Percentiles rank a stretch among this genome's conserved stretches.
phyloP scores from a whole-genome alignment of 371 early-diverging fungal species.

The Mortierella sp. region DNA sequence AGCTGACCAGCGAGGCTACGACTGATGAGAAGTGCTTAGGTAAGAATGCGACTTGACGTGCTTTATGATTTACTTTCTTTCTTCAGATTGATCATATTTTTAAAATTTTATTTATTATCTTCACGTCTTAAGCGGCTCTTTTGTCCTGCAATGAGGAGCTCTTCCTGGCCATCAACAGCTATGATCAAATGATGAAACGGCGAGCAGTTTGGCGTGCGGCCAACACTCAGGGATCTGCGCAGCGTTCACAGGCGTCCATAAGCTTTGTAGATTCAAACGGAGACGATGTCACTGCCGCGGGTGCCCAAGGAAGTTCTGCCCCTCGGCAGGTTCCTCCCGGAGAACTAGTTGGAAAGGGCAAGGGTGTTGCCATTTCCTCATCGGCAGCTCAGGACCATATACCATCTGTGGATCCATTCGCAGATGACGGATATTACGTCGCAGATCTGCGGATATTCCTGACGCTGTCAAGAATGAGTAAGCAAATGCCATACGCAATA shows the following conservation, averaged over 20 bases:
- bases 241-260: no score
- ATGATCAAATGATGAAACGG: slow-evolving; percentile 35
- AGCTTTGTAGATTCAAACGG: background rate
- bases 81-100: no score
- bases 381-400: background rate
- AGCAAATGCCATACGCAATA: background rate
- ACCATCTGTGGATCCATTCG: slow-evolving; percentile 26
- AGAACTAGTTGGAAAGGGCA: background rate
- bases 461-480: slow-evolving; percentile 31
- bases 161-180: slow-evolving; percentile 15
- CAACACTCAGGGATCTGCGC: background rate
- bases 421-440: slow-evolving; percentile 17
- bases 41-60: slow-evolving; percentile 9
- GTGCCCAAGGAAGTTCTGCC: background rate
- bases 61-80: no score
- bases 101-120: no score
- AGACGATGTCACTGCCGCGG: background rate
- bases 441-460: background rate
- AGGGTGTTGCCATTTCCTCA: background rate
- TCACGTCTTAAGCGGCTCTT: slow-evolving; percentile 21
- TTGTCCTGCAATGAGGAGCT: slow-evolving; percentile 43
- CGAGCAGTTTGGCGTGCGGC: background rate
- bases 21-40: slow-evolving; percentile 32
- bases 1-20: slow-evolving; percentile 6
- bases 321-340: no score